Evolutionary conservation across 495 filamentous ascomycete genomes (phyloP).

Genomic region (Talaromyces thailandensis): DNA sequence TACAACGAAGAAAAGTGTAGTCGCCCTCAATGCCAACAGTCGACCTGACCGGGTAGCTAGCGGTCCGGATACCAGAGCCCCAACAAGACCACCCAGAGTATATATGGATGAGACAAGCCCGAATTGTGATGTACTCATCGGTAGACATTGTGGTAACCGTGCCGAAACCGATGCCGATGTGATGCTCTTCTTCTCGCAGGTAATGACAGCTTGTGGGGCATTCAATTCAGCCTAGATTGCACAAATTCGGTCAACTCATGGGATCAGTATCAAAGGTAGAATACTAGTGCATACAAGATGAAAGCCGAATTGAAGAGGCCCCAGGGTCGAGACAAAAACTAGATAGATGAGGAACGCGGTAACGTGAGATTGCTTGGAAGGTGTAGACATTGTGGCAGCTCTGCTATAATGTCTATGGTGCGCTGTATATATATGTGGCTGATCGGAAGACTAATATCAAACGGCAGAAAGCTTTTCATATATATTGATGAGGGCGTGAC

Average conservation of each 20-base stretch:
- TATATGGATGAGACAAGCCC: conserved; percentile 82
- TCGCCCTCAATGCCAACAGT: conserved; percentile 58
- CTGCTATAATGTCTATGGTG: not conserved
- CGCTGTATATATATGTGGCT: not conserved
- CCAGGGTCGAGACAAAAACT: conserved; percentile 57
- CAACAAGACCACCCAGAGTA: conserved; percentile 79
- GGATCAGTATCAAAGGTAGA: not conserved
- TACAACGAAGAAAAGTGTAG: conserved; percentile 63
- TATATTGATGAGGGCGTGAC: not conserved
- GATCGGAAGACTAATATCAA: not conserved
- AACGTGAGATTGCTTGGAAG: conserved; percentile 16
- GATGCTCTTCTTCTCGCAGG: conserved; percentile 59
- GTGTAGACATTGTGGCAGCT: not conserved
- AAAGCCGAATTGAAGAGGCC: conserved; percentile 87
- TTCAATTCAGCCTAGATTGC: conserved; percentile 76
- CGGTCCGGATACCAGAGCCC: conserved; percentile 70
- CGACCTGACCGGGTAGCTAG: conserved; percentile 66
- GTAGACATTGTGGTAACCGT: conserved; percentile 64
- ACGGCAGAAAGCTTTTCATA: not conserved
- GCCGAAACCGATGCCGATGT: conserved; percentile 22
- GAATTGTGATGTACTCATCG: conserved; percentile 68
- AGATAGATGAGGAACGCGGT: conserved; percentile 60
- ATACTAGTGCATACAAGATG: conserved; percentile 57
- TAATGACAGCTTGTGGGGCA: conserved; percentile 83
- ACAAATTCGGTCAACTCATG: not conserved